These are phyloP conservation scores for Knufia fluminis DNA, from an alignment of 2,329 filamentous ascomycete genomes.

Conservation along the genomic window DNA sequence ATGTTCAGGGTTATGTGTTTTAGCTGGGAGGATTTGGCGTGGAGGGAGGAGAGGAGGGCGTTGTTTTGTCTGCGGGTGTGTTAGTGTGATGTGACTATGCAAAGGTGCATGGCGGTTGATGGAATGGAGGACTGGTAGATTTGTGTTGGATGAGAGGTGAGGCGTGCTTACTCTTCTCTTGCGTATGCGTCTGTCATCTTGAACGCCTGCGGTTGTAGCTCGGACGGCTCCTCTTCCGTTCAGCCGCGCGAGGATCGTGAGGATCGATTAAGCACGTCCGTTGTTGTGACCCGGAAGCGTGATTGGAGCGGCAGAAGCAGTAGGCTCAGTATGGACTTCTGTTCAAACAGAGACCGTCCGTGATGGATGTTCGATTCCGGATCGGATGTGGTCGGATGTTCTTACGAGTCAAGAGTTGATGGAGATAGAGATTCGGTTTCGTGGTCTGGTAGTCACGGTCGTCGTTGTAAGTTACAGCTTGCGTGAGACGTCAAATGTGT, in stretches of 20 bases:
- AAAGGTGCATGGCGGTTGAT: slow-evolving; percentile 5
- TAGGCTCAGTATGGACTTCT: no score
- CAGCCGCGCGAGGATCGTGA: no score
- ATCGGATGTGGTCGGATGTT: no score
- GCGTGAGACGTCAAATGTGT: no score
- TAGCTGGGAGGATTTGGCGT: slow-evolving; percentile 80
- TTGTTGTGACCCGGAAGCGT: not conserved
- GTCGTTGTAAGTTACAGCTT: no score
- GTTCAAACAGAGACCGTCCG: no score
- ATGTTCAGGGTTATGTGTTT: slow-evolving; percentile 95
- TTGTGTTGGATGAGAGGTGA: slow-evolving; percentile 2
- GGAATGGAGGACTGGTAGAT: not conserved
- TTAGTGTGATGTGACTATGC: slow-evolving; percentile 5
- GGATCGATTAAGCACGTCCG: no score
- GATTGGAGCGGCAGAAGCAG: no score
- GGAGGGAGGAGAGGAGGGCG: slow-evolving; percentile 81
- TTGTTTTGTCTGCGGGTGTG: slow-evolving; percentile 66
- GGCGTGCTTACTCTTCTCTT: slow-evolving; percentile 44
- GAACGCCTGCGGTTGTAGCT: slow-evolving; percentile 4
- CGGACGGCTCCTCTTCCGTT: not conserved
- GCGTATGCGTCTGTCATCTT: slow-evolving; percentile 51
- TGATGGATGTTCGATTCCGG: no score
- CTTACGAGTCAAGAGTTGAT: no score
- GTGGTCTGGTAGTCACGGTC: no score
- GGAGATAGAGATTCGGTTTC: no score